Conservation (phyloP, 2,329 filamentous ascomycete species). For the Berkeleyomyces rouxiae region DNA sequence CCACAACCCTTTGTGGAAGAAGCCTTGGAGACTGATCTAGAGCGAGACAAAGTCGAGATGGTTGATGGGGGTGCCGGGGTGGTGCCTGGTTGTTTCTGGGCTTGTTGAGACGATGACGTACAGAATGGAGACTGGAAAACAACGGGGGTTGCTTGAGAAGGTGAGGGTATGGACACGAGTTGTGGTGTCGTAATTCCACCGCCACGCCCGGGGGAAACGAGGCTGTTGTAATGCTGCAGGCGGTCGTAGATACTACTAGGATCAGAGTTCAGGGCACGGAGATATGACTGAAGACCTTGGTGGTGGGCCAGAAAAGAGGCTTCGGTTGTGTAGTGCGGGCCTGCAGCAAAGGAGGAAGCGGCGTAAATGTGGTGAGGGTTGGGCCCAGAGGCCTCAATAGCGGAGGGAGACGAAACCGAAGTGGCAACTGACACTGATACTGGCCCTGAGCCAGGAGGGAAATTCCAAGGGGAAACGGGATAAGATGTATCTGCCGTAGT, state of each 20-base stretch:
- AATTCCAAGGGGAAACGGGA: slow-evolving; percentile 25
- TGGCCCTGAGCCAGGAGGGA: slow-evolving; percentile 16
- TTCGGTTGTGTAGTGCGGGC: slow-evolving; percentile 14
- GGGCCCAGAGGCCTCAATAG: slow-evolving; percentile 8
- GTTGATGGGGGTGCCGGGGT: not conserved
- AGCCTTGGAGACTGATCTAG: not conserved
- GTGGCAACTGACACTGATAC: slow-evolving; percentile 7
- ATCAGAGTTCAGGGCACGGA: slow-evolving; percentile 34
- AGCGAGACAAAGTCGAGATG: not conserved
- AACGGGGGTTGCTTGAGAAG: slow-evolving; percentile 20
- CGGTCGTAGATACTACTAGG: slow-evolving; percentile 45
- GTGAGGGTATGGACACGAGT: slow-evolving; percentile 38
- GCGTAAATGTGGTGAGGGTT: slow-evolving; percentile 4
- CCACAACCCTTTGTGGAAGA: slow-evolving; percentile 4
- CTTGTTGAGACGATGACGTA: not conserved
- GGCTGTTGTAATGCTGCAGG: slow-evolving; percentile 48
- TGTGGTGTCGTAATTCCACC: slow-evolving; percentile 37
- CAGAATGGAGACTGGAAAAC: not conserved
- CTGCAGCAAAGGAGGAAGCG: slow-evolving; percentile 1
- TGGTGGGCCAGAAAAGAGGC: slow-evolving; percentile 26
- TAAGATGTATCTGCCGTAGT: slow-evolving; percentile 34
- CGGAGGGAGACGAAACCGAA: slow-evolving; percentile 4
- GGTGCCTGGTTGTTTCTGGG: slow-evolving; percentile 1
- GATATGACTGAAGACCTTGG: slow-evolving; percentile 32
- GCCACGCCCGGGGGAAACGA: slow-evolving; percentile 40